A percentile compares a stretch with the other conserved stretches of the same genome.
These are phyloP conservation scores for Cardamine resedifolia DNA, from an alignment of 345 rosid genomes.

Conservation along the genomic window DNA sequence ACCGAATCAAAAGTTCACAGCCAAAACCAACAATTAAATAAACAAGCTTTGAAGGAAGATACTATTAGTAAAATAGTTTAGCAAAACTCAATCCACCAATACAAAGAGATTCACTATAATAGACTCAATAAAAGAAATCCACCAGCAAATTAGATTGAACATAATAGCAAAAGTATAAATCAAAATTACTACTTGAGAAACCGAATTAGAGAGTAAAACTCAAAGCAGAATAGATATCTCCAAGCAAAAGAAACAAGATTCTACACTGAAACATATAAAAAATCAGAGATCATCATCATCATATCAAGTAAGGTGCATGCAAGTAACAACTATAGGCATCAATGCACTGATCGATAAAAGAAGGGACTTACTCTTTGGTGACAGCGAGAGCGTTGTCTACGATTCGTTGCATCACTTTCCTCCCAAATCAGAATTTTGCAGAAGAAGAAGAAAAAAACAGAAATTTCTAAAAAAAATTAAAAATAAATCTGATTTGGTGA, in stretches of 20 bases:
- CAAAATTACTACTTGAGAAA: too few species aligned
- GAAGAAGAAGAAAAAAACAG: neutral
- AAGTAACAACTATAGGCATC: neutral
- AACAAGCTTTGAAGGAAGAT: neutral
- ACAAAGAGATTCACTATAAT: neutral
- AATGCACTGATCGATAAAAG: constrained; percentile 14
- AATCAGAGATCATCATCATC: neutral
- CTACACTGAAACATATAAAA: neutral
- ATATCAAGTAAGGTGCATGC: neutral
- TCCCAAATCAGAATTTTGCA: neutral
- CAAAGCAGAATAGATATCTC: too few species aligned
- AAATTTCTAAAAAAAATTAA: neutral
- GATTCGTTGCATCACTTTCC: constrained; percentile 60
- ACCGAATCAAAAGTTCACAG: constrained; percentile 4
- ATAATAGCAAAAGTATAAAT: too few species aligned
- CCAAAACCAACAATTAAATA: neutral
- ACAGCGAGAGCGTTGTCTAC: constrained; percentile 90
- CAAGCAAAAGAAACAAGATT: too few species aligned
- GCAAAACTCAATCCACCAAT: neutral
- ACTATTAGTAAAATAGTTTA: neutral
- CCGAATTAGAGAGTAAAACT: too few species aligned
- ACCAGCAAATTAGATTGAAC: too few species aligned
- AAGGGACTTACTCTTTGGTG: constrained; percentile 76
- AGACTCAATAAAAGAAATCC: too few species aligned
- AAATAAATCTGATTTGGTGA: neutral